Conservation (phyloP, 495 filamentous ascomycete genomes). For the Corynascus novoguineensis region DNA sequence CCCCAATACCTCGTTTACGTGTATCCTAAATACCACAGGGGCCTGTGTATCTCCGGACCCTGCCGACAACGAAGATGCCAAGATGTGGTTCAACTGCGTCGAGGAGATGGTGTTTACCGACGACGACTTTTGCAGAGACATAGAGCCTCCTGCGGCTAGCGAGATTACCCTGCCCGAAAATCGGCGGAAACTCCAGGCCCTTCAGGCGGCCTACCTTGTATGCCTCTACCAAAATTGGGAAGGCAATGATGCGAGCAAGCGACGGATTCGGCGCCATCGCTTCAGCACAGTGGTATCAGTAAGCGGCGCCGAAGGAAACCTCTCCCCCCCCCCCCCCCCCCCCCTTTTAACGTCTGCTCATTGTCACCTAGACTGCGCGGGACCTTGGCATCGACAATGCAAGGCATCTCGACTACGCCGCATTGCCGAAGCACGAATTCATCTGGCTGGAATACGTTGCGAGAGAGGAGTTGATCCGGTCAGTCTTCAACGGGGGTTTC, state of each 20-base stretch:
- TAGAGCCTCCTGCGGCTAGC: conserved; percentile 10
- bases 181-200: conserved; percentile 23
- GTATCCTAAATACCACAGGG: conserved; percentile 13
- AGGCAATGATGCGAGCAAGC: conserved; percentile 24
- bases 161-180: conserved; percentile 12
- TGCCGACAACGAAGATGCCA: conserved; percentile 26
- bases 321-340: too few relatives aligned
- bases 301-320: background rate
- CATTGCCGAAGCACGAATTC: conserved; percentile 23
- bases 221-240: conserved; percentile 32
- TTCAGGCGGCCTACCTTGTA: conserved; percentile 27
- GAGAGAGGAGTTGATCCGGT: conserved; percentile 29
- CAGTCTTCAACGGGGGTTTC: background rate
- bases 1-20: background rate
- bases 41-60: conserved; percentile 30
- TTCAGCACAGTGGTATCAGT: conserved; percentile 30
- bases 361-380: conserved; percentile 17
- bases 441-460: conserved; percentile 26
- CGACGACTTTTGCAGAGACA: conserved; percentile 30
- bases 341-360: background rate
- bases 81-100: conserved; percentile 30
- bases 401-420: conserved; percentile 25
- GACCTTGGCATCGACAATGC: conserved; percentile 28
- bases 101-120: conserved; percentile 33
- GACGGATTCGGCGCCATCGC: conserved; percentile 27